Evolutionary conservation across 139 green algal species (phyloP), one percentile per base, ranked within the genome.

Genomic region (Tetraselmis striata): DNA sequence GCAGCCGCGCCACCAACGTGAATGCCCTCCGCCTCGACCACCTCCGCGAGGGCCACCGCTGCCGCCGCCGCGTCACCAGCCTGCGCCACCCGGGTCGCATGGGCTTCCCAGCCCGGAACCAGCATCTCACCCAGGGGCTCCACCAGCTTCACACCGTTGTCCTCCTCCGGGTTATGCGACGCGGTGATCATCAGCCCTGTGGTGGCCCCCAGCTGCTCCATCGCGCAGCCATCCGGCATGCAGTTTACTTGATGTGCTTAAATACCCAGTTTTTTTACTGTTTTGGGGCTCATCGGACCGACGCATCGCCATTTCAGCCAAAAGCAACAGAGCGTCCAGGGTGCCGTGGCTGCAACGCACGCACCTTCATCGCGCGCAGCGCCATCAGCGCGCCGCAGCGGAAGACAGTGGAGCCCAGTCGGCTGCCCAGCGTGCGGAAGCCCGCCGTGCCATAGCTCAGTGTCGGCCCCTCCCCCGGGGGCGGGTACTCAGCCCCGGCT

Each of bases 141-240:
- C 1, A 97, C 90, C 59, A 99, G 88, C 85, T 99, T 99, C 28
- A 98, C 92, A 29, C 96, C 96, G 82, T 99, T 99, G 91, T 99
- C 96, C 1, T 80, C 59, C 22, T 88, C 93, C 1, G 95, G 95
- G 85, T 99, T 99, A 89, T 99, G 96, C 0, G 92, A 98, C 28
- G 97, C 97, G 1, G 97, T 99, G 75, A 99, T 91, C 88, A 98
- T 94, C n/a, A 99, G 78, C 24, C 97, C 97, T 26, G 87, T 88
- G 23, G 75, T 79, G 28, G 5, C 58, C 24, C 18, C 18, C 18
- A 67, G 45, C 45, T 81, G n/a, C 24, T 22, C 77, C 28, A 29
- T 11, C 22, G 29, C 11, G 76, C 18, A 23, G 76, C 18, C 18
- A 79, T 18, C 58, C 18, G 76, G 29, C 11, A 23, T 79, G 28